Base-by-base conservation (phyloP, 179 eudicot genomes). In the Actinidia chinensis region DNA sequence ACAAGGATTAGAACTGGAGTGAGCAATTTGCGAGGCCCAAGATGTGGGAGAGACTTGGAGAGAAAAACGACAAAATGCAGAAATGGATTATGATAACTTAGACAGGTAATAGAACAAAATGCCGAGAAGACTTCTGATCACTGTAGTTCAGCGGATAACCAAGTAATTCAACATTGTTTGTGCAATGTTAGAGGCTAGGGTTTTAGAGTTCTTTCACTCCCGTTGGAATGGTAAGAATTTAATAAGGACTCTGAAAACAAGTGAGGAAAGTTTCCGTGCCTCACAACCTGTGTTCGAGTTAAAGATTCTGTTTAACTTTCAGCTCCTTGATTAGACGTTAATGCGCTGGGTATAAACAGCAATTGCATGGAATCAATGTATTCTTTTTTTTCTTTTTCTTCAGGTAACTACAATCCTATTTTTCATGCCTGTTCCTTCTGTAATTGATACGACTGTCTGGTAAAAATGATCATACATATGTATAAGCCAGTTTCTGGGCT, bases 21-120 rank as follows among this genome's bases (percentile, higher is more conserved):
- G 56, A 67, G 94, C 94, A 43, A 85, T 90, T 59, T 94, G 88
- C 18, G 94, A 92, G 76, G 94, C 97, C 68, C 90, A 86, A 83
- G 76, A 82, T 86, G 90, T 92, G 92, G 97, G 90, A 60, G 88
- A 88, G 76, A 81, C 84, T 33, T 88, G 87, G 79, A 75, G 91
- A 76, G 89, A 86, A 56, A 86, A 82, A 65, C 82, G 79, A 15
- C 84, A 81, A 65, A 79, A 33, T 58, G 20, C 67, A 56, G 69
- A 64, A 33, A 61, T 2, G 10, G 71, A 48, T 76, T 6, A 18
- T 33, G 58, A 3, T 47, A 28, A 23, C 56, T 25, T 75, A 63
- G 44, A 65, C 20, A 50, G 50, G n/a, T 64, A 48, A 61, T 43
- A 48, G 44, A 14, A 23, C 28, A 20, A 65, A 12, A 36, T 36